A percentile compares a stretch with the other conserved stretches of the same genome.
Conservation (phyloP, 2,329 filamentous ascomycete species). For the Fusarium lateritium region DNA sequence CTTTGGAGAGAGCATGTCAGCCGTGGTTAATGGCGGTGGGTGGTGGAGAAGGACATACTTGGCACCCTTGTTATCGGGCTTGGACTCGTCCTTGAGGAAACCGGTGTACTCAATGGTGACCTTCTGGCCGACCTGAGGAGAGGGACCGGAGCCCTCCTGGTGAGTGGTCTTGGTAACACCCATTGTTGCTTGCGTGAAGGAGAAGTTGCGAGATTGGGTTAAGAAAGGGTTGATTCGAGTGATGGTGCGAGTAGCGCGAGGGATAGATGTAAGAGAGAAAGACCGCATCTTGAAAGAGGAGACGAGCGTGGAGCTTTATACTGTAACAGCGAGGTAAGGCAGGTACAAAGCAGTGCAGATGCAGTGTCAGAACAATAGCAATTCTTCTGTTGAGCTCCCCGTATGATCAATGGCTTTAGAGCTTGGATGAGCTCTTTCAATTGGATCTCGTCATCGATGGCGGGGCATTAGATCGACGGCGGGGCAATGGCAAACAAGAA, state of each 20-base stretch:
- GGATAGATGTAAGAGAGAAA: constrained; percentile 42
- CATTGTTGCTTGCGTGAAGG: constrained; percentile 65
- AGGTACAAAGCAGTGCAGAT: constrained; percentile 31
- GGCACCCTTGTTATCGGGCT: constrained; percentile 75
- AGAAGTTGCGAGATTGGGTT: constrained; percentile 39
- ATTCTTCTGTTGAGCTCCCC: constrained; percentile 41
- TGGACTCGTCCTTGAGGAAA: constrained; percentile 78
- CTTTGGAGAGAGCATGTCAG: constrained; percentile 61
- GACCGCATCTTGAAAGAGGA: constrained; percentile 36
- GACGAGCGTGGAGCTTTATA: constrained; percentile 43
- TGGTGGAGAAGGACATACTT: constrained; percentile 69
- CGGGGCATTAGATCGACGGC: constrained; percentile 40
- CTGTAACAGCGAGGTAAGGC: constrained; percentile 19
- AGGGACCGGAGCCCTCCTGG: constrained; percentile 72
- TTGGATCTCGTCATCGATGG: constrained; percentile 43
- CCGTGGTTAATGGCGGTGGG: neutral
- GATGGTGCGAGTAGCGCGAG: constrained; percentile 34
- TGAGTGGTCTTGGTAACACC: constrained; percentile 79
- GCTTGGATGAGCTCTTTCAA: constrained; percentile 41
- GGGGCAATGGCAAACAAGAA: constrained; percentile 40
- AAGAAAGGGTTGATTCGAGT: constrained; percentile 41
- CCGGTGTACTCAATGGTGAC: constrained; percentile 95
- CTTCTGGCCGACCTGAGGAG: constrained; percentile 76
- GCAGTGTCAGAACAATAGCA: constrained; percentile 33
- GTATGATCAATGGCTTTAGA: constrained; percentile 42